Base-by-base conservation (phyloP, 2,329 filamentous ascomycete species). In the Sporothrix globosa region DNA sequence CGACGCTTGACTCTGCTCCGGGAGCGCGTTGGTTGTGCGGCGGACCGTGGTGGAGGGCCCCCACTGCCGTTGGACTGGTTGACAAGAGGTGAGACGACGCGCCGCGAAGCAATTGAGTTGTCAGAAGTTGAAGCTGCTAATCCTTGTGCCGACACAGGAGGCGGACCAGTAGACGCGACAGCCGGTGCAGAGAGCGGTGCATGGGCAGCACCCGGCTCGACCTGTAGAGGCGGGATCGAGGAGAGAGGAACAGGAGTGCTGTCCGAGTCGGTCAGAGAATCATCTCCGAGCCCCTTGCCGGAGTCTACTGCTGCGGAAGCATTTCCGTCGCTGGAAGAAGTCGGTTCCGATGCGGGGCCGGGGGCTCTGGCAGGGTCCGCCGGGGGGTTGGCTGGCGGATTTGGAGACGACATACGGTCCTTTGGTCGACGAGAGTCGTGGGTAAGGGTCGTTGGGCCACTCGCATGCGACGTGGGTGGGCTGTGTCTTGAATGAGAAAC, bases 1-100 rank as follows among this genome's bases (percentile, higher is more conserved):
- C 93, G 87, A 73, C 93, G 85, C 78, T 92, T 91, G 24, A 84
- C 88, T 76, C 86, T 84, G 77, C 92, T 92, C 56, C 90, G 87
- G 61, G 90, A 74, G 2, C 75, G 72, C 0, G 71, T 69, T 2
- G 74, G 68, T 54, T 73, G 71, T 63, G 78, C 77, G 34, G 80
- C 70, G 73, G 39, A 77, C 74, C 44, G 76, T n/a, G 24, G 67
- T 9, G 66, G n/a, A 17, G 67, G 44, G 3, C 66, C 66, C 19
- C 58, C 52, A 9, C 53, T 39, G n/a, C 67, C 54, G 24, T 54
- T 34, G 10, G 48, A 56, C 79, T 81, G 17, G 39, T 48, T 71
- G 52, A 70, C 69, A 4, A 71, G 68, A 2, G 71, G 71, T 11
- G 72, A 70, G 24, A 73, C 69, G n/a, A 69, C 27, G 1, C 69